A percentile compares a stretch with the other conserved stretches of the same genome.
These are phyloP conservation scores for Papiliotrema laurentii DNA, from an alignment of 1,284 basidiomycete genomes.

Conservation along the genomic window DNA sequence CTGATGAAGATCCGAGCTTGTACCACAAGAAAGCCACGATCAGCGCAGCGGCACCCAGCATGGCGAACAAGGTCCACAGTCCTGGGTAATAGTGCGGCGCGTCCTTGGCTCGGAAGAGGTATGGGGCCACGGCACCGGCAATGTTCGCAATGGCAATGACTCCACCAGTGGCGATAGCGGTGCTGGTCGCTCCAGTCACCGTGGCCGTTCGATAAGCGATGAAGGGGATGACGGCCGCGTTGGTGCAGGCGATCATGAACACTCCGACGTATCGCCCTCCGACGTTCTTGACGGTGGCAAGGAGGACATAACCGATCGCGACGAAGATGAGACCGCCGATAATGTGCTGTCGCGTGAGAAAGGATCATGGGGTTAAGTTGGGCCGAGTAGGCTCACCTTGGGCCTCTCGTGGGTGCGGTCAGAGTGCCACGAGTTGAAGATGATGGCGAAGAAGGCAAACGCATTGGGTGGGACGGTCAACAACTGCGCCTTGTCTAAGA, in stretches of 20 bases:
- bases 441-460: slow-evolving; percentile 13
- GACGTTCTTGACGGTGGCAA: slow-evolving; percentile 22
- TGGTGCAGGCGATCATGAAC: slow-evolving; percentile 34
- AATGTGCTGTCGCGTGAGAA: slow-evolving; percentile 14
- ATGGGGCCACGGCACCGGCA: slow-evolving; percentile 26
- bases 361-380: slow-evolving; percentile 6
- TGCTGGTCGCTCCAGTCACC: slow-evolving; percentile 25
- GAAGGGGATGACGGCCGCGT: slow-evolving; percentile 30
- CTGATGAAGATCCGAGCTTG: slow-evolving; percentile 23
- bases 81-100: slow-evolving; percentile 28
- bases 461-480: slow-evolving; percentile 19
- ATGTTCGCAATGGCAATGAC: slow-evolving; percentile 31
- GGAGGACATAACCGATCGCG: slow-evolving; percentile 29
- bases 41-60: slow-evolving; percentile 17
- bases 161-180: slow-evolving; percentile 30
- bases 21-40: slow-evolving; percentile 26
- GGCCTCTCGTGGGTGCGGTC: slow-evolving; percentile 51
- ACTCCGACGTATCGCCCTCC: slow-evolving; percentile 27
- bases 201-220: slow-evolving; percentile 31
- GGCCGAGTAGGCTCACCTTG: slow-evolving; percentile 14
- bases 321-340: slow-evolving; percentile 22
- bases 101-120: slow-evolving; percentile 19
- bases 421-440: slow-evolving; percentile 10
- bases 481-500: slow-evolving; percentile 19
- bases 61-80: slow-evolving; percentile 30